phyloP scores from a whole-genome alignment of 1,284 basidiomycete genomes.

The Kwoniella shivajii region DNA sequence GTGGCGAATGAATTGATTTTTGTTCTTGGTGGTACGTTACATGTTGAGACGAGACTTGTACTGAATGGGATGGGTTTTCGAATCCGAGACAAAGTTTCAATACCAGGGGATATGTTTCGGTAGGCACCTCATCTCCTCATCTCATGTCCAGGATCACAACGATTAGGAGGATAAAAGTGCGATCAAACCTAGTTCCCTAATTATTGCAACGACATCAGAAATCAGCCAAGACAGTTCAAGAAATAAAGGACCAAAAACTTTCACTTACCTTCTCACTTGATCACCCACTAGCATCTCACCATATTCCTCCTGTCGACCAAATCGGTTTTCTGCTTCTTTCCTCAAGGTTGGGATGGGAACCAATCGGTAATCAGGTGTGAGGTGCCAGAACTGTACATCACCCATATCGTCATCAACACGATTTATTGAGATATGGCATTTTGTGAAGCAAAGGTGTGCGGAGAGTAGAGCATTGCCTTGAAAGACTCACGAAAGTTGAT shows the following conservation, averaged over 20 bases:
- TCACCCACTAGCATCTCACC: constrained; percentile 80
- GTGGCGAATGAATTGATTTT: too few species aligned
- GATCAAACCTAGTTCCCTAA: constrained; percentile 78
- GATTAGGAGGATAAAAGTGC: constrained; percentile 62
- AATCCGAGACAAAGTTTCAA: too few species aligned
- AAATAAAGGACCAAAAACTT: too few species aligned
- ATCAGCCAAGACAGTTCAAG: not conserved
- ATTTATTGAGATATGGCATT: too few species aligned
- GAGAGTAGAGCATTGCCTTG: not conserved
- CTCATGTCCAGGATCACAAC: too few species aligned
- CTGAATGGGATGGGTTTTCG: too few species aligned
- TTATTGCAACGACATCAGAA: not conserved
- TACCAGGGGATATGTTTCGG: too few species aligned
- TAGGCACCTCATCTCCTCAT: too few species aligned
- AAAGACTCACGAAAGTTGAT: constrained; percentile 68
- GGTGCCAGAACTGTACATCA: constrained; percentile 76
- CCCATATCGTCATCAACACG: not conserved
- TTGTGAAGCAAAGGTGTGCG: too few species aligned
- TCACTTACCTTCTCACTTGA: constrained; percentile 74
- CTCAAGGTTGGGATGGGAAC: constrained; percentile 63
- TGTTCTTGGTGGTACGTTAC: too few species aligned
- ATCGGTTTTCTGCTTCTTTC: constrained; percentile 49
- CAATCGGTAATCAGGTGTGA: constrained; percentile 79
- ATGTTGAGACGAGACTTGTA: too few species aligned
- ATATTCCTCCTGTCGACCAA: constrained; percentile 60